Evolutionary conservation across 2,329 filamentous ascomycete species (phyloP).

Genomic region (Arthrobotrys musiformis): DNA sequence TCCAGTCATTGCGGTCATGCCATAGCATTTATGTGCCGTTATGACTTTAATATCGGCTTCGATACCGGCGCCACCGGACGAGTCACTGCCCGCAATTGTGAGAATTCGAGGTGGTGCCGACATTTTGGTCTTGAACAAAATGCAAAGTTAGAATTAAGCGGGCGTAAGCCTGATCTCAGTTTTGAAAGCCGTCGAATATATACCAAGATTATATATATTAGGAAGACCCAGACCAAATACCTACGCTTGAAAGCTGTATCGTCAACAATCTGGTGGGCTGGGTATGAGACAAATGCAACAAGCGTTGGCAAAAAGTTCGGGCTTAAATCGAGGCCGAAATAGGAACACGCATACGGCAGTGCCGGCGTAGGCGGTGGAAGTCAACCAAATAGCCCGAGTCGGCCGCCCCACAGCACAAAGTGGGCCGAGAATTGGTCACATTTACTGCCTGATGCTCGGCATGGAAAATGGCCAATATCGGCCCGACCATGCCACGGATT

Average conservation of each 20-base stretch:
- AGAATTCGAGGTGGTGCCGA: conserved; percentile 69
- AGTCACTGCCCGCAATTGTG: conserved; percentile 88
- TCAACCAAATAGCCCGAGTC: neutral
- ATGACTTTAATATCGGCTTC: conserved; percentile 97
- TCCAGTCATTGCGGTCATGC: conserved; percentile 93
- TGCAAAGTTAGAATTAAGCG: neutral
- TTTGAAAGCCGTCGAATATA: neutral
- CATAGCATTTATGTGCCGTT: conserved; percentile 90
- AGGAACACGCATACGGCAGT: too few relatives aligned
- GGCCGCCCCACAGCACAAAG: neutral
- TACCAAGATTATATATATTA: too few relatives aligned
- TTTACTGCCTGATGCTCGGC: neutral
- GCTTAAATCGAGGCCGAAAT: neutral
- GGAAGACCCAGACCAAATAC: neutral
- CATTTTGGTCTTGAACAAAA: conserved; percentile 2
- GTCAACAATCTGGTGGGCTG: too few relatives aligned
- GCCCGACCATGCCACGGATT: neutral
- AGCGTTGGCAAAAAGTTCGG: neutral
- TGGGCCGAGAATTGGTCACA: neutral
- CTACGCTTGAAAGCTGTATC: too few relatives aligned
- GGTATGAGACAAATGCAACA: neutral
- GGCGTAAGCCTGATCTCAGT: neutral
- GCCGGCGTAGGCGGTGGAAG: neutral
- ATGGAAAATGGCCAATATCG: neutral
- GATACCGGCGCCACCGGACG: conserved; percentile 91